Base-by-base conservation (phyloP, 176 grass and related monocot genomes). In the Urochloa ruziziensis region DNA sequence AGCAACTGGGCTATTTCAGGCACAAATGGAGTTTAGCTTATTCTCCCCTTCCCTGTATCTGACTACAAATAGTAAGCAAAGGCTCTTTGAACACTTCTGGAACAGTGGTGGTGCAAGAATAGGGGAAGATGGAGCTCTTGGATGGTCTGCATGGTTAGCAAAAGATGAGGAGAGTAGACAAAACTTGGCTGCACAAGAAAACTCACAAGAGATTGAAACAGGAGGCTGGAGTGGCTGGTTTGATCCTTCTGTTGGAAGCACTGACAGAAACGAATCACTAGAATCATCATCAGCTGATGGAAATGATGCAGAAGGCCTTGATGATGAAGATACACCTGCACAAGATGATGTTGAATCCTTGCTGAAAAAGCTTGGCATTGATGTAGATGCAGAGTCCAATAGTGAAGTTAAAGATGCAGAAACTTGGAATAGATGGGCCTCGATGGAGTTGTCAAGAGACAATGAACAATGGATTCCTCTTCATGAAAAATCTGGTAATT, bases 61-160 rank as follows among this genome's bases (percentile, higher is more conserved):
- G 70, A 91, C 88, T 27, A 74, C 84, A 80, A 82, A 70, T 67
- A 95, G 93, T 84, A 95, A 98, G 79, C 91, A 93, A 79, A 98
- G 96, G 36, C 91, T 95, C 54, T 98, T 98, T 91, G 96, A 95
- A 75, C 93, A 98, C 86, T 95, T 95, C 60, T 98, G 96, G 96
- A 98, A 95, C 73, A 95, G 87, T 90, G 85, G 78, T 70, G 89
- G 85, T 74, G 89, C 91, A 23, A 94, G 89, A 79, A 75, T 98
- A 47, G 96, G 96, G 51, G 93, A 98, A 89, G 82, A 93, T 82
- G 91, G 89, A 65, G 93, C 93, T 63, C 79, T 93, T 78, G 96
- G 96, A 69, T 98, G 96, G 96, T 93, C 96, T 85, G 87, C 61
- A 18, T 98, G 96, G 96, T 91, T 98, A 68, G 86, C 79, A 80